phyloP scores from a whole-genome alignment of 345 rosid genomes.

The Populus ilicifolia region DNA sequence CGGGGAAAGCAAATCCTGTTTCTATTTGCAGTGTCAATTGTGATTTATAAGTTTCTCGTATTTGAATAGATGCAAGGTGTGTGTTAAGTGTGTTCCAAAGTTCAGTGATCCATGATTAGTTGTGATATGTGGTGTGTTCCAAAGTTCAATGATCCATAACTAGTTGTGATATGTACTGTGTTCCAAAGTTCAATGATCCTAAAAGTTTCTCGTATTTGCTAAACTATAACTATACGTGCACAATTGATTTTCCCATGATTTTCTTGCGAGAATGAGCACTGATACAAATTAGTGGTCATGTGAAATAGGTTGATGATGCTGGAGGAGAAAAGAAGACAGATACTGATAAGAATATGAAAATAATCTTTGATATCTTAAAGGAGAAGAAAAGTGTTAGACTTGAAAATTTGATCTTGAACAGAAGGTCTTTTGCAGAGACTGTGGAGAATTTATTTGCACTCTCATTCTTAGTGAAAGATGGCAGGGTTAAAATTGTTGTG shows the following conservation, averaged over 20 bases:
- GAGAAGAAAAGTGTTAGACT: constrained; percentile 52
- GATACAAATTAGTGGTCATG: neutral
- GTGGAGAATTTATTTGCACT: constrained; percentile 86
- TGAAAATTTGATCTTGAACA: constrained; percentile 67
- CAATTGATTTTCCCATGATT: no score
- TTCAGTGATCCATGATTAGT: no score
- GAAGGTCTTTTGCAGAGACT: constrained; percentile 82
- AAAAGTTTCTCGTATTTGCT: no score
- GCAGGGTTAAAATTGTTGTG: constrained; percentile 60
- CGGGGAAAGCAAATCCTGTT: neutral
- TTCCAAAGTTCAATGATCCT: no score
- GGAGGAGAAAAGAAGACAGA: constrained; percentile 68
- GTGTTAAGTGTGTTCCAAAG: no score
- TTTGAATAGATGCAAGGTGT: neutral
- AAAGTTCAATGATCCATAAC: no score
- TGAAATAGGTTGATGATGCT: constrained; percentile 53
- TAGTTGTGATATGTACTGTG: no score
- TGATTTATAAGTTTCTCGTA: neutral
- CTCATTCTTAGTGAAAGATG: constrained; percentile 87
- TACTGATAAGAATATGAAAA: constrained; percentile 73
- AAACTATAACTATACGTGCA: no score
- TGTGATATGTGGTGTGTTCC: no score
- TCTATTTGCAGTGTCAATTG: neutral
- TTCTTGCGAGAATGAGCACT: neutral
- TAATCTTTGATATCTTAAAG: constrained; percentile 67